These are phyloP conservation scores for Carnegiea gigantea DNA, from an alignment of 179 eudicot genomes.

Conservation along the genomic window DNA sequence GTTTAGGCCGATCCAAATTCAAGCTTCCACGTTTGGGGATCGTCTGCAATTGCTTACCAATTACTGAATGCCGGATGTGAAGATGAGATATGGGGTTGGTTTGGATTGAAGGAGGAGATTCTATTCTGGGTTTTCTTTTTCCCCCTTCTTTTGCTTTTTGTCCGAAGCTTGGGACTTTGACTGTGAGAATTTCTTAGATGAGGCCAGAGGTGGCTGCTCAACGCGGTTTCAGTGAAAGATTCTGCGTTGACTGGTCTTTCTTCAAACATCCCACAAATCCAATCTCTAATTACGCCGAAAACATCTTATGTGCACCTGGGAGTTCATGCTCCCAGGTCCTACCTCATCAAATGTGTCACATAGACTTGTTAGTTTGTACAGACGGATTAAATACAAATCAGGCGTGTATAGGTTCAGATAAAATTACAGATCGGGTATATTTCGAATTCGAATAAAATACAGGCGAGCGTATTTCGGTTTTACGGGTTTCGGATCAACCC, in stretches of 20 bases:
- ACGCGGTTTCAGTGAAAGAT: conserved; percentile 42
- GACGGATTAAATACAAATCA: too few species aligned
- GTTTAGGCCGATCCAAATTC: neutral
- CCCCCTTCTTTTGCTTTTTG: conserved; percentile 6
- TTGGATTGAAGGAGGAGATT: conserved; percentile 26
- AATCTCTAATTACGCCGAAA: too few species aligned
- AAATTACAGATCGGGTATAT: too few species aligned
- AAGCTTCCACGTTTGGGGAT: neutral
- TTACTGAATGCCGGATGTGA: conserved; percentile 15
- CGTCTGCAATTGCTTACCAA: neutral
- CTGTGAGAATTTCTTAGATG: conserved; percentile 22
- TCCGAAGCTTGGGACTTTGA: conserved; percentile 33
- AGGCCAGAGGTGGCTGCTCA: conserved; percentile 19
- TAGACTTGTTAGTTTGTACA: too few species aligned
- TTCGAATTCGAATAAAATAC: too few species aligned
- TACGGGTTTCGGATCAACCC: too few species aligned
- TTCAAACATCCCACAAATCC: conserved; percentile 1
- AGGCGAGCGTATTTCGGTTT: too few species aligned
- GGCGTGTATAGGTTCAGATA: too few species aligned
- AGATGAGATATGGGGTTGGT: conserved; percentile 22
- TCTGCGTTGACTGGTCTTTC: conserved; percentile 45
- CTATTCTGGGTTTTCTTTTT: neutral
- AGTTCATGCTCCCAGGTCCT: too few species aligned
- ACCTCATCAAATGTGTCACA: too few species aligned
- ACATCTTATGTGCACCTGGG: too few species aligned